phyloP scores from a whole-genome alignment of 2,329 filamentous ascomycete genomes.

The Alternaria hordeiaustralica region DNA sequence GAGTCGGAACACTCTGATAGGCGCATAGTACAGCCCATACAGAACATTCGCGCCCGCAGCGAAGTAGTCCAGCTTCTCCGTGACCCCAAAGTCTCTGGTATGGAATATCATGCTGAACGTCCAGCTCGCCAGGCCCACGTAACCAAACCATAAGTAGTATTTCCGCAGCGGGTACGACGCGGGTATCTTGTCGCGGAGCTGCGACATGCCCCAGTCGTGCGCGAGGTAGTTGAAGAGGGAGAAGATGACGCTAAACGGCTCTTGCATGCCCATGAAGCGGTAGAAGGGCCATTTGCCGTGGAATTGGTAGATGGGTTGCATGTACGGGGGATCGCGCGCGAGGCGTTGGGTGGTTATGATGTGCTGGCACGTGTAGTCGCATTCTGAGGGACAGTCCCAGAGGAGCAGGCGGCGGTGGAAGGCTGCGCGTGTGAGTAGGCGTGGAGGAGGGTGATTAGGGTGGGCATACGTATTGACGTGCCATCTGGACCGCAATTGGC shows the following conservation, averaged over 20 bases:
- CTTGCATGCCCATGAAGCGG: constrained; percentile 89
- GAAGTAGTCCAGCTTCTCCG: constrained; percentile 97
- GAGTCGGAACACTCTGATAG: constrained; percentile 81
- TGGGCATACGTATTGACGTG: constrained; percentile 69
- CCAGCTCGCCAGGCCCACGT: constrained; percentile 84
- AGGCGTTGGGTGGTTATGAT: constrained; percentile 79
- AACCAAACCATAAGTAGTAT: constrained; percentile 82
- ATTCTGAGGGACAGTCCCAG: constrained; percentile 92
- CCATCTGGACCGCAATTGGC: constrained; percentile 79
- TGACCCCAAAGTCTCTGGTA: constrained; percentile 81
- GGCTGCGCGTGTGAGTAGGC: constrained; percentile 59
- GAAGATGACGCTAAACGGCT: constrained; percentile 92
- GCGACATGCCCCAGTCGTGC: constrained; percentile 77
- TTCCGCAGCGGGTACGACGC: constrained; percentile 74
- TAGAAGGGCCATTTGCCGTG: constrained; percentile 99
- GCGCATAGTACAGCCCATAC: constrained; percentile 87
- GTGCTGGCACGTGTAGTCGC: constrained; percentile 98
- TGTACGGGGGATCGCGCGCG: constrained; percentile 67
- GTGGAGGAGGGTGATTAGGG: not conserved
- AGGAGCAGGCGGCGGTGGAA: constrained; percentile 83
- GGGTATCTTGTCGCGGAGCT: constrained; percentile 74
- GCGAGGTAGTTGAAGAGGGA: constrained; percentile 89
- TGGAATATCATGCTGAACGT: constrained; percentile 91
- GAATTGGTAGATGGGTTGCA: constrained; percentile 80
- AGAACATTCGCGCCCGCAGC: constrained; percentile 87